These are phyloP conservation scores for Boletus insuetus DNA, from an alignment of 768 basidiomycete species.

Conservation along the genomic window DNA sequence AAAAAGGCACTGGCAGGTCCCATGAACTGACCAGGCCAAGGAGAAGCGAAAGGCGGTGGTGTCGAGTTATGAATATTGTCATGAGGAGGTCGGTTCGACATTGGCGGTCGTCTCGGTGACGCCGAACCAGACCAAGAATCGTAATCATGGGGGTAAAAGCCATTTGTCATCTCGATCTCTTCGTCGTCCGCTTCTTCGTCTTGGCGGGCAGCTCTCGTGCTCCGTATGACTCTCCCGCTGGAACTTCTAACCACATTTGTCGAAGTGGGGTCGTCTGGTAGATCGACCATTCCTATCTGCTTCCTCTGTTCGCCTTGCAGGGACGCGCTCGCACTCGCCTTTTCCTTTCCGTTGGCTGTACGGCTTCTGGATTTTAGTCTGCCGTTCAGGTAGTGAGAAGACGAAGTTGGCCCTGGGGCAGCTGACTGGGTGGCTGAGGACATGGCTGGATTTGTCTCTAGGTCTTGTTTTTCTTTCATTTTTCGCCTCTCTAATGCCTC, in stretches of 20 bases:
- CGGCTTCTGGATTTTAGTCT: constrained; percentile 41
- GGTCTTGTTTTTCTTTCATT: constrained; percentile 50
- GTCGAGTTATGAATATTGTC: constrained; percentile 19
- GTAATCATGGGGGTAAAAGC: constrained; percentile 18
- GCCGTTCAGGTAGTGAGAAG: constrained; percentile 23
- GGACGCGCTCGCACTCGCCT: constrained; percentile 29
- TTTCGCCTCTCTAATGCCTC: constrained; percentile 59
- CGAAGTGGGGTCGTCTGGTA: constrained; percentile 18
- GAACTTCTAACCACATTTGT: constrained; percentile 27
- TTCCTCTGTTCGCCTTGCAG: constrained; percentile 24
- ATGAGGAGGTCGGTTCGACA: constrained; percentile 17
- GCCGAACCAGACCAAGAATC: constrained; percentile 26
- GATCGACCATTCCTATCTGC: constrained; percentile 18
- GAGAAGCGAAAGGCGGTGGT: constrained; percentile 21
- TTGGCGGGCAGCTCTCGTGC: constrained; percentile 28
- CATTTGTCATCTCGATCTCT: constrained; percentile 23
- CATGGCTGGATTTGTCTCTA: constrained; percentile 60
- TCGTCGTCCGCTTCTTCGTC: constrained; percentile 27
- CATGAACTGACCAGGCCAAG: constrained; percentile 40
- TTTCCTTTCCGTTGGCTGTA: constrained; percentile 35
- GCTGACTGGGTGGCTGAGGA: constrained; percentile 30
- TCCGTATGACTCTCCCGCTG: constrained; percentile 30
- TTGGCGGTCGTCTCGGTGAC: constrained; percentile 22
- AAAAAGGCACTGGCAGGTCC: constrained; percentile 52
- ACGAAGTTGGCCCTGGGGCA: constrained; percentile 23